phyloP scores from a whole-genome alignment of 805 yeast species.

The Saturnispora bothae region DNA sequence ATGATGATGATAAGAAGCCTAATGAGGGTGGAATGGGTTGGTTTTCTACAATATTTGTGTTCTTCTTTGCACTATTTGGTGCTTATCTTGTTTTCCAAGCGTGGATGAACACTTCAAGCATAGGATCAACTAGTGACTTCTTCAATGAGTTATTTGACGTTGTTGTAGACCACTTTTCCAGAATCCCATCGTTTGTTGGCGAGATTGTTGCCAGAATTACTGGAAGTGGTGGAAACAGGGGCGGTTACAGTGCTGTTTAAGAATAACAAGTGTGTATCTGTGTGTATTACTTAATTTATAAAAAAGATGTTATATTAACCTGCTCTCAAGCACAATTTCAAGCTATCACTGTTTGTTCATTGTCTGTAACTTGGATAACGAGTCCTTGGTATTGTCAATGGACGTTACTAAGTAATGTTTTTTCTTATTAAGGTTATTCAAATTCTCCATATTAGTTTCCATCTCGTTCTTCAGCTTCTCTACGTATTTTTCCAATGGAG shows the following conservation, averaged over 20 bases:
- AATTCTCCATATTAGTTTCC: constrained; percentile 43
- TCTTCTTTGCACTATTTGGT: constrained; percentile 58
- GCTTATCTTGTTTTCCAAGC: constrained; percentile 66
- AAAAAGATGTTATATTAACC: no score
- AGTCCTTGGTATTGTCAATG: constrained; percentile 58
- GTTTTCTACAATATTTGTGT: constrained; percentile 71
- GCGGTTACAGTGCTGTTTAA: constrained; percentile 89
- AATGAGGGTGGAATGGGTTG: constrained; percentile 57
- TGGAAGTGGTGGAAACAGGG: constrained; percentile 56
- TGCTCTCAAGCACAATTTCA: no score
- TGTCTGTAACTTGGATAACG: constrained; percentile 37
- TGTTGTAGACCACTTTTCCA: constrained; percentile 42
- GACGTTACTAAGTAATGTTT: constrained; percentile 66
- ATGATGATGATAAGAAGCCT: constrained; percentile 12
- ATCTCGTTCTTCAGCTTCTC: constrained; percentile 41
- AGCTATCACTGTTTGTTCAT: constrained; percentile 2
- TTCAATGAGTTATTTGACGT: constrained; percentile 66
- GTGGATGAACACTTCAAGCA: constrained; percentile 57
- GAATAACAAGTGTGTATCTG: no score
- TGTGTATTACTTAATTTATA: background rate
- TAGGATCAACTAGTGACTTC: constrained; percentile 60
- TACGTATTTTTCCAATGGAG: constrained; percentile 36
- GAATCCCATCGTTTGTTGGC: constrained; percentile 52
- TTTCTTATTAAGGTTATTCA: constrained; percentile 55
- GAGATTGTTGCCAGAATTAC: constrained; percentile 62